A percentile compares a stretch with the other conserved stretches of the same genome.
phyloP scores from a whole-genome alignment of 306 rosid genomes.

The Astragalus membranaceus region DNA sequence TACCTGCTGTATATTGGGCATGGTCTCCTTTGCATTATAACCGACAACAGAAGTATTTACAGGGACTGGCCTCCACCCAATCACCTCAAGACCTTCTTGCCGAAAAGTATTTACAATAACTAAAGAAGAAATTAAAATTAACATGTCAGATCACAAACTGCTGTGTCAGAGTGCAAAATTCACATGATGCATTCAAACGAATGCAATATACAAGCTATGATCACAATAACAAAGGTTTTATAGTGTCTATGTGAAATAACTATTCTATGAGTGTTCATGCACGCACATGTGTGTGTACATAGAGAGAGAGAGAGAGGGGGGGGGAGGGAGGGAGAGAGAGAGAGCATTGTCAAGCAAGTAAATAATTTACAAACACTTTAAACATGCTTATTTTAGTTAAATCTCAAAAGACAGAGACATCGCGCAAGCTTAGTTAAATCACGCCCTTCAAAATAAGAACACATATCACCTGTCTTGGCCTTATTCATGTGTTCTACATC shows the following conservation, averaged over 20 bases:
- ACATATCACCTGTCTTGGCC: slow-evolving; percentile 70
- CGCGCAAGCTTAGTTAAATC: slow-evolving; percentile 9
- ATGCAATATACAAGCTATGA: not conserved
- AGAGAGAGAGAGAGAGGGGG: not conserved
- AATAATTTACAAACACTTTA: slow-evolving; percentile 10
- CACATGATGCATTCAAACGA: slow-evolving; percentile 6
- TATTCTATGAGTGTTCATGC: not conserved
- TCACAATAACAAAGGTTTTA: not conserved
- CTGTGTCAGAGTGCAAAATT: not conserved
- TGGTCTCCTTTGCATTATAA: slow-evolving; percentile 82
- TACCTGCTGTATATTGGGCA: slow-evolving; percentile 94
- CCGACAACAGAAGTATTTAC: slow-evolving; percentile 87
- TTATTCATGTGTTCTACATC: slow-evolving; percentile 52
- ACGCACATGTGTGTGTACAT: too few relatives aligned
- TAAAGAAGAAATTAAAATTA: slow-evolving; percentile 40
- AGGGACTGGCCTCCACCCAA: slow-evolving; percentile 99
- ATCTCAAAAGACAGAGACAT: slow-evolving; percentile 16
- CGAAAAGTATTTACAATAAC: slow-evolving; percentile 70
- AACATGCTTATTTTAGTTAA: slow-evolving; percentile 18
- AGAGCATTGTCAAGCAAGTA: not conserved
- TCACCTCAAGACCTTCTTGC: slow-evolving; percentile 98
- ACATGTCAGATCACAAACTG: slow-evolving; percentile 29
- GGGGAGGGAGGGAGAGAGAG: not conserved
- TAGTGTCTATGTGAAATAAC: not conserved
- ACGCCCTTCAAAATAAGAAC: slow-evolving; percentile 26